Evolutionary conservation across 257 asterid species (phyloP).

Genomic region (Solanum bukasovii): DNA sequence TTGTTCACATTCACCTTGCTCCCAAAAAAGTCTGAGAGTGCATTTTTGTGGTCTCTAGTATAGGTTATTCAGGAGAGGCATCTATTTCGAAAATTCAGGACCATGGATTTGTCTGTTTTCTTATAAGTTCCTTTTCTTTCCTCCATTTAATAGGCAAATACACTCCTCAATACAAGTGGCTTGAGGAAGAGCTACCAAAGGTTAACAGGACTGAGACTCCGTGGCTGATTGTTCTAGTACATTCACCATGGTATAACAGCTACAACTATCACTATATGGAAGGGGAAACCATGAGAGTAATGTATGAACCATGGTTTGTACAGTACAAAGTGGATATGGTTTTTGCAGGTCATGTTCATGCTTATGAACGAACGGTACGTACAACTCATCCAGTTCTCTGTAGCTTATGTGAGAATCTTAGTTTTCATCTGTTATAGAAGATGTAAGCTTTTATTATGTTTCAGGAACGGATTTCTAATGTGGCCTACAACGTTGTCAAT

Average conservation of each 20-base stretch:
- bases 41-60: background rate
- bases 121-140: background rate
- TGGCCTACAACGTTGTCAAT: constrained; percentile 47
- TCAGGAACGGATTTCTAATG: constrained; percentile 56
- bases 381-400: background rate
- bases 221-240: constrained; percentile 79
- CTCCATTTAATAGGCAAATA: constrained; percentile 43
- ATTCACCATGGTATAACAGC: constrained; percentile 96
- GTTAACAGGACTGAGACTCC: constrained; percentile 83
- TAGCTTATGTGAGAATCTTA: background rate
- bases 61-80: background rate
- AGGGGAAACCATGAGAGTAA: constrained; percentile 94
- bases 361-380: constrained; percentile 78
- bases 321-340: constrained; percentile 76
- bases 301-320: constrained; percentile 72
- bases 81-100: background rate
- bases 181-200: constrained; percentile 53
- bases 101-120: background rate
- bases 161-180: constrained; percentile 81
- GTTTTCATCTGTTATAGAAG: background rate
- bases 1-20: background rate
- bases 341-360: constrained; percentile 93
- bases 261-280: constrained; percentile 74
- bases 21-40: background rate
- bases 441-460: background rate